These are phyloP conservation scores for Clitopilus hobsonii DNA, from an alignment of 768 basidiomycete genomes.

Conservation along the genomic window DNA sequence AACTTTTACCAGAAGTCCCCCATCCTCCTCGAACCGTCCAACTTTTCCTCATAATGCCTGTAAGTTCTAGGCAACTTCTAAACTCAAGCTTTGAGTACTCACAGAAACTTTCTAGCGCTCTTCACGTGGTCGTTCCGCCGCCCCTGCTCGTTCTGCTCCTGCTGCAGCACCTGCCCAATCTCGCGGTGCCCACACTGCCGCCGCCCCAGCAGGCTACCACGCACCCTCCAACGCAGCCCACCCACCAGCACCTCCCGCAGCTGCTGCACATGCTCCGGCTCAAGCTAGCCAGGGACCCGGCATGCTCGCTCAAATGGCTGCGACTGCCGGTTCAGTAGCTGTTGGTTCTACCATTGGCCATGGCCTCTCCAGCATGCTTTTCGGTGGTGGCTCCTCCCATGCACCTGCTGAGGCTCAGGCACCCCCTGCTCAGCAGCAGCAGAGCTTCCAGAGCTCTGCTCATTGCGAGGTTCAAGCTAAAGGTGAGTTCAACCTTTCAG, in stretches of 20 bases:
- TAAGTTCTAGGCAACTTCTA: conserved; percentile 17
- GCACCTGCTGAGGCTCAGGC: conserved; percentile 44
- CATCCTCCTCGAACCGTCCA: conserved; percentile 10
- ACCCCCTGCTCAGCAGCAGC: conserved; percentile 43
- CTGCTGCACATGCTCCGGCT: conserved; percentile 36
- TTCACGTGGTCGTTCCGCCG: conserved; percentile 71
- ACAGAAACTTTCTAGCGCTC: conserved; percentile 48
- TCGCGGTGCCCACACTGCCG: conserved; percentile 45
- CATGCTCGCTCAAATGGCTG: conserved; percentile 80
- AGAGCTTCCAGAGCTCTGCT: conserved; percentile 37
- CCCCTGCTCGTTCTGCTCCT: conserved; percentile 40
- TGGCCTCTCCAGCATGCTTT: conserved; percentile 87
- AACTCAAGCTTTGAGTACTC: no score
- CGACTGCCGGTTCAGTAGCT: conserved; percentile 87
- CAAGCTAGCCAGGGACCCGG: conserved; percentile 57
- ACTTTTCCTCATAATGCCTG: conserved; percentile 28
- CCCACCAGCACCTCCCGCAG: conserved; percentile 38
- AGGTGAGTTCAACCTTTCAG: conserved; percentile 35
- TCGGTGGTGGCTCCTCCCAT: conserved; percentile 58
- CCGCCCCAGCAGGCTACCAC: conserved; percentile 41
- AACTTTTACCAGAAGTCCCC: no score
- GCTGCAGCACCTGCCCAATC: conserved; percentile 40
- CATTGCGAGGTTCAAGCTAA: conserved; percentile 80
- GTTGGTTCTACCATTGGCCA: conserved; percentile 86
- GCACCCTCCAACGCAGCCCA: conserved; percentile 19